Evolutionary conservation across 345 rosid species (phyloP), one percentile per base, ranked within the genome.

Genomic region (Alliaria petiolata): DNA sequence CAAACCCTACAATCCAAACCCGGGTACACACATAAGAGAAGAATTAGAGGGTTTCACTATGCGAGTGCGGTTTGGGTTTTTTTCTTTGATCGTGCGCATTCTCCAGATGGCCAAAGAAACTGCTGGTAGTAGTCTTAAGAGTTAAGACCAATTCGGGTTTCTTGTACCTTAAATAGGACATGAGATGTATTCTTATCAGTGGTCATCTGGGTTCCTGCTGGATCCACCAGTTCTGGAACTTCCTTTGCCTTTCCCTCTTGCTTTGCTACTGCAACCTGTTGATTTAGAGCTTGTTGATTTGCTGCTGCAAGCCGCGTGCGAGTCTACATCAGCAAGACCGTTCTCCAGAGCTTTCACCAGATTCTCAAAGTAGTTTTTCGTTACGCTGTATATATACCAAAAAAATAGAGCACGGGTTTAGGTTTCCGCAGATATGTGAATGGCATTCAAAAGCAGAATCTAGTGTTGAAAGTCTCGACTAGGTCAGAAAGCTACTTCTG

Each of bases 331-430:
- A 70, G 82, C 82, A 16, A 95, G 89, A 33, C 98, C 98, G 36
- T 87, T 95, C 85, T 95, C 98, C 26, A 95, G 81, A 8, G 97
- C 97, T 77, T 87, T 85, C 65, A 95, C 99, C 64, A 95, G 77
- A 83, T 95, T 92, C 87, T 95, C 99, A 10, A 95, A 95, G 80
- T 90, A 95, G 75, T 83, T 95, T 74, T 85, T 87, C 9, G 99
- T 95, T 44, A 95, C 99, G 26, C 99, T 95, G 90, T 69, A 72
- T n/a, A n/a, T n/a, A 72, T 30, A 52, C 39, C 6, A 53, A 45
- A 70, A 49, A 70, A 7, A 15, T 2, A 60, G 19, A 25, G 20
- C 13, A 47, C 10, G 5, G 5, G 38, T 28, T 57, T 74, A 65
- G 77, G 43, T 57, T 65, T 49, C 59, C 3, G 28, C 11, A 15